Base-by-base conservation (phyloP, 768 basidiomycete genomes). In the Vishniacozyma victoriae region DNA sequence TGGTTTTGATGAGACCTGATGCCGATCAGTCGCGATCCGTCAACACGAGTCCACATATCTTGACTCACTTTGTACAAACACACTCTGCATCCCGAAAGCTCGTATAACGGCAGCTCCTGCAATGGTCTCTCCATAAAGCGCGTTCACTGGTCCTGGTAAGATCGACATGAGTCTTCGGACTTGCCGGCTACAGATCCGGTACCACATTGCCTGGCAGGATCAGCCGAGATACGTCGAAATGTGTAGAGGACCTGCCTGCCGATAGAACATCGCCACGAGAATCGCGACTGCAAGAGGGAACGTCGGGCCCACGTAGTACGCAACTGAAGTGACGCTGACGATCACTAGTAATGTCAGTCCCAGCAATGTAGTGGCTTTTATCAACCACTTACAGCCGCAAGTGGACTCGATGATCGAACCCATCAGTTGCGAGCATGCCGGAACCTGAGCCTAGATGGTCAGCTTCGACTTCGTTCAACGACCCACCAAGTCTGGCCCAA, bases 31-130 rank as follows among this genome's bases (percentile, higher is more conserved):
- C n/a, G 1, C 3, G 25, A 19, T 12, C 5, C 16, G 7, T 12
- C 26, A n/a, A 20, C 4, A 3, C 38, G 22, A 6, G 25, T 11
- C 9, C 7, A 26, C 14, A n/a, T 24, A 29, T 16, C 41, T 15
- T n/a, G 3, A 54, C 51, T 48, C 19, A 53, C 61, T 55, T n/a
- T 52, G 24, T 4, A 62, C 16, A 41, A 60, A 59, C 9, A 59
- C 20, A 3, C 52, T 48, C 35, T 67, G 64, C 2, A 27, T 44
- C 3, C 64, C 64, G 24, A 63, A 63, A n/a, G 64, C 64, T 11
- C 64, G 44, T 38, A 67, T 57, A 5, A 67, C 62, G 4, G 59
- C 52, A 7, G 62, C 51, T 2, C 64, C 64, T 5, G 61, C 64
- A 3, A 67, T 54, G 3, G 61, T 61, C 44, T 67, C 64, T 11